phyloP scores from a whole-genome alignment of 495 filamentous ascomycete species.

The Chaetomium fimeti region DNA sequence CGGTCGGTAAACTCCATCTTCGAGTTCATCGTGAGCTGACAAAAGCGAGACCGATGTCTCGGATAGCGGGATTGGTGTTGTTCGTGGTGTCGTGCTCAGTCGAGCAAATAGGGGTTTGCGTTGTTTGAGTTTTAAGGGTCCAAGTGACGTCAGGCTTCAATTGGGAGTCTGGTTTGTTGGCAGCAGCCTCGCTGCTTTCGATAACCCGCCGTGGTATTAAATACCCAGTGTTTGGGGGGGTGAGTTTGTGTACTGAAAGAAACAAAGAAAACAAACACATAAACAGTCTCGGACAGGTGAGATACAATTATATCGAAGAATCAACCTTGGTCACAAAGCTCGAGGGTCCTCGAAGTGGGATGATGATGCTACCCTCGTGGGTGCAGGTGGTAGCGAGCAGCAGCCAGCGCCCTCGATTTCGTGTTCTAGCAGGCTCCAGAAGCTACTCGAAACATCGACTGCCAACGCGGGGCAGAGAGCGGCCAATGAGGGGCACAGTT shows the following conservation, averaged over 20 bases:
- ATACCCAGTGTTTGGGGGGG: constrained; percentile 8
- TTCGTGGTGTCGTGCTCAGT: constrained; percentile 14
- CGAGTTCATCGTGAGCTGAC: constrained; percentile 46
- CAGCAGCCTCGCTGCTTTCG: neutral
- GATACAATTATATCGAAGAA: constrained; percentile 27
- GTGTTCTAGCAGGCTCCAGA: constrained; percentile 27
- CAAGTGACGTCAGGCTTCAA: constrained; percentile 35
- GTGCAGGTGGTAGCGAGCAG: constrained; percentile 20
- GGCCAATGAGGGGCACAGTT: constrained; percentile 9
- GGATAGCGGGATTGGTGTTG: neutral
- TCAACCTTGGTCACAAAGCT: constrained; percentile 22
- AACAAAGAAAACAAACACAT: neutral
- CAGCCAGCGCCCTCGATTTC: neutral
- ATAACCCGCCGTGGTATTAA: neutral
- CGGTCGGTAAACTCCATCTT: constrained; percentile 87
- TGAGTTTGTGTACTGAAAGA: constrained; percentile 16
- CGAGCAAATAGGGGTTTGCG: constrained; percentile 1
- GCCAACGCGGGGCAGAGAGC: constrained; percentile 24
- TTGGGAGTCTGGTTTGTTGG: constrained; percentile 14
- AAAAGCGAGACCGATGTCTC: constrained; percentile 29
- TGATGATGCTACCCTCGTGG: constrained; percentile 24
- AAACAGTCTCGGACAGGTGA: neutral
- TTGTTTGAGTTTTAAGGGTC: constrained; percentile 7
- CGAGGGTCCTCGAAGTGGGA: constrained; percentile 19
- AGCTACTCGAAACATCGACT: constrained; percentile 25